phyloP scores from a whole-genome alignment of 176 grass and related monocot species.

The Poa annua region DNA sequence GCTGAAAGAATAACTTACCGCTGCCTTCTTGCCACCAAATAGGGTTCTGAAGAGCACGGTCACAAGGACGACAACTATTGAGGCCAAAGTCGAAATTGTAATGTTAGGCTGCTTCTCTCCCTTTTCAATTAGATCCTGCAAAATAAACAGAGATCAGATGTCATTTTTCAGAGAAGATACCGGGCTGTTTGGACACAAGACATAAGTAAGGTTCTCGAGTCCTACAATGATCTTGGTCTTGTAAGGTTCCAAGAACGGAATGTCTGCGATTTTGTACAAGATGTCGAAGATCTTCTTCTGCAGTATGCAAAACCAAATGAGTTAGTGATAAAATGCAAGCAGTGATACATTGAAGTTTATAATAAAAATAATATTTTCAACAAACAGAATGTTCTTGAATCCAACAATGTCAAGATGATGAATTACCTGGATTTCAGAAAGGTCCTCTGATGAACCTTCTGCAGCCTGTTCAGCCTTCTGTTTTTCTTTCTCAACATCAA shows the following conservation, averaged over 20 bases:
- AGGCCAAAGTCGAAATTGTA: constrained; percentile 73
- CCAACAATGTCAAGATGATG: neutral
- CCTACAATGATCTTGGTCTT: constrained; percentile 93
- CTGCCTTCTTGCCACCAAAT: constrained; percentile 74
- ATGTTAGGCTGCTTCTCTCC: constrained; percentile 94
- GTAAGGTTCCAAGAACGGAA: constrained; percentile 83
- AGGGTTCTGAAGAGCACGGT: constrained; percentile 67
- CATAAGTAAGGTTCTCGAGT: neutral
- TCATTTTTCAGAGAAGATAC: constrained; percentile 14
- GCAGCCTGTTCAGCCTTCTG: constrained; percentile 73
- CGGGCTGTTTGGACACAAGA: neutral
- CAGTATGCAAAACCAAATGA: constrained; percentile 15
- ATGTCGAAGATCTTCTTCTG: constrained; percentile 92
- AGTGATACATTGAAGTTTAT: neutral
- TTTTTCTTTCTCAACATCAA: constrained; percentile 93
- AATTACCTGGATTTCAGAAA: constrained; percentile 81
- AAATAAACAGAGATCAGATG: neutral
- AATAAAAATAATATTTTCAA: neutral
- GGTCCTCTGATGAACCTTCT: constrained; percentile 45
- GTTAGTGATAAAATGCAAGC: constrained; percentile 32
- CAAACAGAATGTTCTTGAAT: constrained; percentile 14
- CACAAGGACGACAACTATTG: constrained; percentile 54
- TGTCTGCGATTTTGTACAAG: constrained; percentile 77
- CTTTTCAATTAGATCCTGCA: constrained; percentile 88
- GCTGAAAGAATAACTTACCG: constrained; percentile 42